Percentiles rank a stretch among this genome's conserved stretches.
phyloP scores from a whole-genome alignment of 148 eudicot genomes.

The Selenicereus undatus region DNA sequence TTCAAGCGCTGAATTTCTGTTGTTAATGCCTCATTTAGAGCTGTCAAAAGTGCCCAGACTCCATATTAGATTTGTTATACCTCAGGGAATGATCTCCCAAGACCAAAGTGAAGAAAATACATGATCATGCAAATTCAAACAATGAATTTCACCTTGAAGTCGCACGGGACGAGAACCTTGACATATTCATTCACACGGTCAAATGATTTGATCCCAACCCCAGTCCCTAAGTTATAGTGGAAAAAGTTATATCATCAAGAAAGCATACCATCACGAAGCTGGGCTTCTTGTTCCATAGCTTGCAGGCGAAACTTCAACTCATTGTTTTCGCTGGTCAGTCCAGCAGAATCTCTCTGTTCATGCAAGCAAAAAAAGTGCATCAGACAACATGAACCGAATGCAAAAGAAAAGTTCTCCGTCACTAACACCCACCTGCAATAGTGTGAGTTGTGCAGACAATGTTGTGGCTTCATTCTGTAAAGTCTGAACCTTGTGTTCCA shows the following conservation, averaged over 20 bases:
- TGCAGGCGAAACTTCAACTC: conserved; percentile 94
- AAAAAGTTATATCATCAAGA: neutral
- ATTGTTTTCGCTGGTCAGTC: conserved; percentile 70
- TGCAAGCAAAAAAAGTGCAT: neutral
- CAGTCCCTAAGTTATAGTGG: too few species aligned
- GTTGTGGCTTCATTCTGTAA: conserved; percentile 97
- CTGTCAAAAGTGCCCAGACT: conserved; percentile 38
- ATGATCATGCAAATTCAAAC: too few species aligned
- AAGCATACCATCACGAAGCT: conserved; percentile 82
- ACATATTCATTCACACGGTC: too few species aligned
- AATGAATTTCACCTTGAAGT: neutral
- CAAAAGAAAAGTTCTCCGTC: neutral
- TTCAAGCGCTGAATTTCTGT: conserved; percentile 91
- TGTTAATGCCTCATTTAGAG: conserved; percentile 80
- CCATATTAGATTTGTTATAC: conserved; percentile 11
- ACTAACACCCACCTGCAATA: conserved; percentile 56
- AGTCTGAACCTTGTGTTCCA: conserved; percentile 96
- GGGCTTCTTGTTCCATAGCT: conserved; percentile 98
- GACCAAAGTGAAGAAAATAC: neutral
- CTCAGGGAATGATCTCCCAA: neutral
- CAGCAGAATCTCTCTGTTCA: conserved; percentile 77
- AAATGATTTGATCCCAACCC: too few species aligned
- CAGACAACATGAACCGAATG: neutral
- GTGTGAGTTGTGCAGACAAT: conserved; percentile 87
- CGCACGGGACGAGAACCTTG: too few species aligned